Base-by-base conservation (phyloP, 257 asterid genomes). In the Penstemon newberryi region DNA sequence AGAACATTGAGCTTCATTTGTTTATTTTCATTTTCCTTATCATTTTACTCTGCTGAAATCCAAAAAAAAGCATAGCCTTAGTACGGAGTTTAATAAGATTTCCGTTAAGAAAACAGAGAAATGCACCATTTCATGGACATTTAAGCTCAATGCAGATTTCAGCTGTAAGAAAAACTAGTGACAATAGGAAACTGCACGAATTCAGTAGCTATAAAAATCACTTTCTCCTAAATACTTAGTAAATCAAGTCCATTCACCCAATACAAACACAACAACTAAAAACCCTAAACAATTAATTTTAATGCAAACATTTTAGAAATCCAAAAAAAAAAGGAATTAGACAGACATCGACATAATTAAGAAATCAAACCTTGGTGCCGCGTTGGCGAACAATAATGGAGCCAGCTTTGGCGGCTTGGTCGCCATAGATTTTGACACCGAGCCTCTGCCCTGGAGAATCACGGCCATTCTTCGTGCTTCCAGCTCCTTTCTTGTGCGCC, bases 401-500 rank as follows among this genome's bases (percentile, higher is more conserved):
- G 55, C 97, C 98, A 53, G 98, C 81, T 74, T 93, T 88, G 25
- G 97, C 98, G 7, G 63, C 80, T 79, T 92, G 97, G 70, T 90
- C 96, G 72, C 98, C 97, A 69, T 43, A 90, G 71, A 93, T 88
- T 74, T 93, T 93, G 46, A 93, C 98, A 10, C 97, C 98, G n/a
- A 93, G 98, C 80, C 98, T 76, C 81, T 90, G 94, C 9, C 97
- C 97, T 5, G 89, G 91, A 8, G 98, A 92, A 66, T 92, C 98
- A 60, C 98, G 90, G 41, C 98, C 98, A 70, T 92, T 92, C 88
- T 92, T 92, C 0, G 98, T 92, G 76, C 97, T 90, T 77, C 98
- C 98, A 57, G 96, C 97, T 68, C 97, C 98, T 76, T 90, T 92
- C 88, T 92, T 92, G 82, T 92, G 97, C 8, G 98, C 98, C 7